Conservation (phyloP, 1,284 basidiomycete species). For the Polyporus tsugae region DNA sequence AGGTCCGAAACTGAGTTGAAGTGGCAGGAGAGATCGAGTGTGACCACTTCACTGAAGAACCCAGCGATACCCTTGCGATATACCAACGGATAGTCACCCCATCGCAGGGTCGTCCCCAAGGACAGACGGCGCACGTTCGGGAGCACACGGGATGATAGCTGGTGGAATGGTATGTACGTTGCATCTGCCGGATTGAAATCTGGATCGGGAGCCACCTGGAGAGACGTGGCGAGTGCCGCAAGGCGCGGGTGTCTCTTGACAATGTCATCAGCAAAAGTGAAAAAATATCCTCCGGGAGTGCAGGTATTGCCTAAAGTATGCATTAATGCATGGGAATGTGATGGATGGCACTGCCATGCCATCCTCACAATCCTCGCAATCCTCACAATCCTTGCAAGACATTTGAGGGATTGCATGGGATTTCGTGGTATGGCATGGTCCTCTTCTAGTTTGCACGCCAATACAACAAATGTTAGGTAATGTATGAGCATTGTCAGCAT, state of each 20-base stretch:
- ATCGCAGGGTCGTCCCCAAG: not conserved
- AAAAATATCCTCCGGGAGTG: no score
- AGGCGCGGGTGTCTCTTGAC: not conserved
- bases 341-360: no score
- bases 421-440: no score
- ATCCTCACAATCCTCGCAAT: no score
- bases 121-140: not conserved
- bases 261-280: no score
- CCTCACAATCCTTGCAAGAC: no score
- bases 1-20: not conserved
- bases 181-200: not conserved
- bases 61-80: not conserved
- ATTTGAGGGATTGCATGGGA: no score
- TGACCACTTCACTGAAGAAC: not conserved
- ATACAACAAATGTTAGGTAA: no score
- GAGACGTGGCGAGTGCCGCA: not conserved
- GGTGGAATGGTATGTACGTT: not conserved
- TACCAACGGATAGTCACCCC: not conserved
- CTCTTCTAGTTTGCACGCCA: no score
- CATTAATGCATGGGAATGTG: no score
- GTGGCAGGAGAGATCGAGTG: not conserved
- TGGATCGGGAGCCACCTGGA: not conserved
- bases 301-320: no score
- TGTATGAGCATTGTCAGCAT: no score
- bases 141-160: not conserved